A percentile compares a stretch with the other conserved stretches of the same genome.
Conservation (phyloP, 2,329 filamentous ascomycete species). For the Pseudopithomyces maydicus region DNA sequence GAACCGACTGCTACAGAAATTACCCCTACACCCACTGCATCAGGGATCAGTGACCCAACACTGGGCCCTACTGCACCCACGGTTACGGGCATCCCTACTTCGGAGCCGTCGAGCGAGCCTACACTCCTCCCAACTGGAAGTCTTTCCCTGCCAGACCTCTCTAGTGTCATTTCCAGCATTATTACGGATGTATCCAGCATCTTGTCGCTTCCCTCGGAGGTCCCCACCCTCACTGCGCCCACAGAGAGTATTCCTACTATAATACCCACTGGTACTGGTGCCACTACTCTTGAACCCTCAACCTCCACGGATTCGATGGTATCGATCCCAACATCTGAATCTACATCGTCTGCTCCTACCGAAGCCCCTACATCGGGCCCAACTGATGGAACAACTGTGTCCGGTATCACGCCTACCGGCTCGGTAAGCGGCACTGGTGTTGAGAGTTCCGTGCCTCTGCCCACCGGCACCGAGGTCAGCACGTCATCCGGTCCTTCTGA, state of each 20-base stretch:
- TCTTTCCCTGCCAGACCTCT: slow-evolving; percentile 13
- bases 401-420: slow-evolving; percentile 9
- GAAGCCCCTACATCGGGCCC: neutral
- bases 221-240: neutral
- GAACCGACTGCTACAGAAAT: neutral
- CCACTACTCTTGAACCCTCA: neutral
- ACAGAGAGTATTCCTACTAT: neutral
- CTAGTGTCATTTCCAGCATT: slow-evolving; percentile 16
- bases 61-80: slow-evolving; percentile 21
- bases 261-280: neutral
- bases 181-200: slow-evolving; percentile 13
- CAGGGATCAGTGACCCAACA: slow-evolving; percentile 17
- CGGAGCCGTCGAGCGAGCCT: slow-evolving; percentile 1
- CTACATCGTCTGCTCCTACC: neutral
- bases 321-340: slow-evolving; percentile 3
- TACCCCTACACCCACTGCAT: neutral
- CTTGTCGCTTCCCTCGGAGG: slow-evolving; percentile 6
- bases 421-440: slow-evolving; percentile 9
- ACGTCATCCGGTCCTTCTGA: slow-evolving; percentile 8
- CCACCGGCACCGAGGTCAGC: slow-evolving; percentile 13
- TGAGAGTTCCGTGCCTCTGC: slow-evolving; percentile 9
- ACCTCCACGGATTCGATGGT: neutral
- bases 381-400: slow-evolving; percentile 4
- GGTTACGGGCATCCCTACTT: slow-evolving; percentile 9
- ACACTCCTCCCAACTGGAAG: neutral